Evolutionary conservation across 805 yeast genomes (phyloP), one percentile per base, ranked within the genome.

Genomic region (Pichia manshurica): DNA sequence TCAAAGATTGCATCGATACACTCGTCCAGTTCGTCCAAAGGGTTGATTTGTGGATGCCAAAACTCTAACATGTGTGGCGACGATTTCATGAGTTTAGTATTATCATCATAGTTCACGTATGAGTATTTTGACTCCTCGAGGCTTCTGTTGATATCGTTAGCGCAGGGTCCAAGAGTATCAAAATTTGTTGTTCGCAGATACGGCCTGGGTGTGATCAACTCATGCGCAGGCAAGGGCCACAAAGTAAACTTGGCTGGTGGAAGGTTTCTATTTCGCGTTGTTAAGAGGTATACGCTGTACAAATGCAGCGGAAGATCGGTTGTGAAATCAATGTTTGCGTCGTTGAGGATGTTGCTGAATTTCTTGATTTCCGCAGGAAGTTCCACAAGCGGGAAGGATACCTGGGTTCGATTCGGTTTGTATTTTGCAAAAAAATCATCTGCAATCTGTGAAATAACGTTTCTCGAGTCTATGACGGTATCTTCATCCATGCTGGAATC

Each of bases 271-370:
- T 49, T 50, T 41, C 46, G 38, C 5, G 51, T 47, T 10, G 65
- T 74, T 45, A 72, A 61, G 25, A 85, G 65, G 49, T 69, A 68
- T 0, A 81, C 59, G 21, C 84, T 74, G 59, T 83, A 86, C 3
- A 87, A 62, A 63, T 86, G 95, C 2, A 78, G 57, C 0, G 84
- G 74, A 28, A 85, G 63, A 61, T 86, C 89, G 12, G 63, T 62
- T 29, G 80, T 62, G 50, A 72, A 77, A 1, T 72, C 71, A 13
- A 67, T 67, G 53, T 83, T 87, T 21, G 81, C 54, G 6, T 62
- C 53, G n/a, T 62, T 51, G 10, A 74, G 39, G 21, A 70, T 46
- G 19, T 40, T 35, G 16, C 44, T 22, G 35, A 25, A 34, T 20
- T 37, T 40, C 21, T 33, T 25, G 4, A 39, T 28, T 5, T 43